phyloP scores from a whole-genome alignment of 805 yeast genomes.

The Wickerhamiella brachini region DNA sequence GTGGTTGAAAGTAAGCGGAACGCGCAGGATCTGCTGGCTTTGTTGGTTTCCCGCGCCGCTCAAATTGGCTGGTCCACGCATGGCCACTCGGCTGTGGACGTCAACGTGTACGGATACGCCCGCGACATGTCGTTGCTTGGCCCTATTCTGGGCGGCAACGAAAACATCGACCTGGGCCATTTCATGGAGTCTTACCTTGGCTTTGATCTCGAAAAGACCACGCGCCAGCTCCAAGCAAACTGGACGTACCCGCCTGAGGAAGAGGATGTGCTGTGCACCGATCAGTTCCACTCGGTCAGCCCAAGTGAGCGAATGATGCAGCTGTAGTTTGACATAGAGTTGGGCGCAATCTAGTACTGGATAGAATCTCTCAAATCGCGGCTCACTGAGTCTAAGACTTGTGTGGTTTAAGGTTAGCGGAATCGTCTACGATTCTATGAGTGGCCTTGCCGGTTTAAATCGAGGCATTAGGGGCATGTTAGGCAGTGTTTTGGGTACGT shows the following conservation, averaged over 20 bases:
- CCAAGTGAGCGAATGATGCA: too few relatives aligned
- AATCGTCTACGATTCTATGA: too few relatives aligned
- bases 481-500: too few relatives aligned
- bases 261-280: not conserved
- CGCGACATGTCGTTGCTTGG: slow-evolving; percentile 26
- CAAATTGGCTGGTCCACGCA: slow-evolving; percentile 94
- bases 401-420: too few relatives aligned
- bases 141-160: slow-evolving; percentile 49
- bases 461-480: too few relatives aligned
- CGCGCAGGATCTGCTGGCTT: slow-evolving; percentile 40
- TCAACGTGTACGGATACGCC: slow-evolving; percentile 73
- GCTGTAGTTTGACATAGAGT: too few relatives aligned
- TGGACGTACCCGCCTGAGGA: not conserved
- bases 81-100: slow-evolving; percentile 94
- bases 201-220: slow-evolving; percentile 20
- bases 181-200: slow-evolving; percentile 46
- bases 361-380: too few relatives aligned
- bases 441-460: too few relatives aligned
- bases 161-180: slow-evolving; percentile 72
- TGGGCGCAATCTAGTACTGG: too few relatives aligned
- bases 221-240: slow-evolving; percentile 16
- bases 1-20: slow-evolving; percentile 27
- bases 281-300: not conserved
- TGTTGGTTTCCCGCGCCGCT: slow-evolving; percentile 67
- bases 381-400: too few relatives aligned